phyloP scores from a whole-genome alignment of 2,329 filamentous ascomycete genomes.

The Aspergillus japonicus region DNA sequence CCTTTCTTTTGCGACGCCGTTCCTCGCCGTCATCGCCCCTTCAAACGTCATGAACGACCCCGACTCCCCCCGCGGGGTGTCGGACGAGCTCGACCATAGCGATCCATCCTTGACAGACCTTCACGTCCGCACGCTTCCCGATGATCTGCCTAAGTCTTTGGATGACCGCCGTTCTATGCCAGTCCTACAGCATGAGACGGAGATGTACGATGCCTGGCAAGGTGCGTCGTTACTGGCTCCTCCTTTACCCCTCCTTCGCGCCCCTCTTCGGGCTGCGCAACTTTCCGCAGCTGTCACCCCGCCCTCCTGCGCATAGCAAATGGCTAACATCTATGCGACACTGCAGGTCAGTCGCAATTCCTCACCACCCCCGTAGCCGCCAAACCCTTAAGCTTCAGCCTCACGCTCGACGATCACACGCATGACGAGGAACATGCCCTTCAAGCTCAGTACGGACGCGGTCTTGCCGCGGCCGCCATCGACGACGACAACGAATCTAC shows the following conservation, averaged over 20 bases:
- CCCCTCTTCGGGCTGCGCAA: constrained; percentile 5
- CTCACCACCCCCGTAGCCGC: constrained; percentile 81
- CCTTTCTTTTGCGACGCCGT: constrained; percentile 4
- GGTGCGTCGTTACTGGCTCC: constrained; percentile 54
- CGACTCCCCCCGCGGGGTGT: constrained; percentile 33
- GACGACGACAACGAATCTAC: constrained; percentile 28
- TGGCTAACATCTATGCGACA: constrained; percentile 7
- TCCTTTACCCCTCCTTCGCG: constrained; percentile 1
- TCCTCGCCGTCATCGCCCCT: constrained; percentile 13
- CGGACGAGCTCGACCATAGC: constrained; percentile 27
- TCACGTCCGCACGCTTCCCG: constrained; percentile 57
- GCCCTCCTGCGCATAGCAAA: neutral
- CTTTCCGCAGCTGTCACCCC: neutral
- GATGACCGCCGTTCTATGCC: constrained; percentile 77
- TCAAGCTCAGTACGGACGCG: constrained; percentile 35
- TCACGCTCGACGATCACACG: constrained; percentile 74
- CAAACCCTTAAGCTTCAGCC: constrained; percentile 80
- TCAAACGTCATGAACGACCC: constrained; percentile 36
- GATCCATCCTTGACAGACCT: constrained; percentile 21
- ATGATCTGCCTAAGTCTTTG: constrained; percentile 85
- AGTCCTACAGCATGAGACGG: constrained; percentile 74
- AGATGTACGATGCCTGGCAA: constrained; percentile 99
- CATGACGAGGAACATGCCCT: constrained; percentile 61
- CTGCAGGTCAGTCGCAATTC: constrained; percentile 87
- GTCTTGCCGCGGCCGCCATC: constrained; percentile 16